Base-by-base conservation (phyloP, 371 early-diverging fungal species). In the Nematocida minor region DNA sequence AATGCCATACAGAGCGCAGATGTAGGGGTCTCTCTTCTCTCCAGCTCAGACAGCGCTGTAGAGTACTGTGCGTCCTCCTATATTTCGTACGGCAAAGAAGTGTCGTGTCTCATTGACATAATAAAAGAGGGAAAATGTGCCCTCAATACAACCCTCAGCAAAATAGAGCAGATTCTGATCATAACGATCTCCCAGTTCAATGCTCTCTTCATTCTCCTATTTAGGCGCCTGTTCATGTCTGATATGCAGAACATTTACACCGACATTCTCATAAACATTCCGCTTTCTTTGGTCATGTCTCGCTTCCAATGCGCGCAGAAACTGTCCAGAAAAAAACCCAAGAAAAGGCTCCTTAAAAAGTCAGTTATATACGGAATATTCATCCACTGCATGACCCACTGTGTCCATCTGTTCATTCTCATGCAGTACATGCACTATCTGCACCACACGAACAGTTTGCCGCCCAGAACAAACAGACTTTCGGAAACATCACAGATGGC, bases 1-100 rank as follows among this genome's bases (percentile, higher is more conserved):
- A 95, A 94, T 25, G 99, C 99, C 1, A 87, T 99, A 16, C 91
- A 92, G 66, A 92, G 91, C 31, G 96, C 97, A 7, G 95, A 96
- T 84, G 93, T 96, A 34, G 98, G 99, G 1, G 85, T 99, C 18
- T 93, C 95, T 18, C n/a, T n/a, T n/a, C 84, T 99, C 34, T 92
- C 93, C 4, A 92, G 94, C 77, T 94, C 95, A 14, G 96, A 95
- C 80, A 93, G 95, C 2, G 92, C 97, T 0, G 41, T 32, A 6
- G 66, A 74, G 66, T 74, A 70, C 77, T 74, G 63, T 54, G 96
- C 95, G 2, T 95, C 97, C 2, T 94, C 94, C 0, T 97, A 98
- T 83, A 94, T 94, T 0, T 91, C 92, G 47, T 88, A 89, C 49
- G 88, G 88, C 7, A 90, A 87, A 53, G 91, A 95, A 70, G 91